Base-by-base conservation (phyloP, 2,329 filamentous ascomycete genomes). In the Aspergillus flavus region DNA sequence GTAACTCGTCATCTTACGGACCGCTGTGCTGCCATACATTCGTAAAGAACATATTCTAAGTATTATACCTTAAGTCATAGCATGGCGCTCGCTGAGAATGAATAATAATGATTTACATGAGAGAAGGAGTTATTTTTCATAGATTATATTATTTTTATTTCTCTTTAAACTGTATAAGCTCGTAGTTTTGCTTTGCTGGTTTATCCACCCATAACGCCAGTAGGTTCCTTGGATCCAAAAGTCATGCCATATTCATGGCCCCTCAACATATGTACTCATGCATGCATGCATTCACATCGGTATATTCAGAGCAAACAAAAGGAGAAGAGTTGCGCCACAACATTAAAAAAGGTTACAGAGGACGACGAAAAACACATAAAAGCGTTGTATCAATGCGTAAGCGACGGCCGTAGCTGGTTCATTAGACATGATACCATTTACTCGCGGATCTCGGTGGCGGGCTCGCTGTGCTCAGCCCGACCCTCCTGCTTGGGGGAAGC, bases 381-480 rank as follows among this genome's bases (percentile, higher is more conserved):
- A 39, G 21, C 21, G 7, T 39, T 46, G 60, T 62, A 52, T 34
- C 48, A 52, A 55, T 61, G 30, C 28, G 45, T 36, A 19, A 58
- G n/a, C 2, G 30, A 52, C n/a, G 43, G 50, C 32, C 52, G 52
- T 55, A 55, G 34, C 52, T n/a, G 34, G n/a, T 39, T 39, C 30
- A 62, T 46, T 10, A 46, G 46, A 43, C 43, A 48, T 55, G 39
- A 54, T 28, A 48, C 39, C 39, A 36, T 59, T 66, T 66, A 70
- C 61, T 70, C 68, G 48, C 56, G 61, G n/a, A 70, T 67, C 63
- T 69, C 67, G 14, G 46, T 60, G 6, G 52, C 52, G 34, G 67
- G 67, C 60, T 70, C 67, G 21, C 59, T 64, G 58, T 70, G 68
- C 66, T 70, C 67, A 19, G 58, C 52, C 63, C 65, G 59, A 2